phyloP scores from a whole-genome alignment of 768 basidiomycete genomes.

The Suillus cothurnatus region DNA sequence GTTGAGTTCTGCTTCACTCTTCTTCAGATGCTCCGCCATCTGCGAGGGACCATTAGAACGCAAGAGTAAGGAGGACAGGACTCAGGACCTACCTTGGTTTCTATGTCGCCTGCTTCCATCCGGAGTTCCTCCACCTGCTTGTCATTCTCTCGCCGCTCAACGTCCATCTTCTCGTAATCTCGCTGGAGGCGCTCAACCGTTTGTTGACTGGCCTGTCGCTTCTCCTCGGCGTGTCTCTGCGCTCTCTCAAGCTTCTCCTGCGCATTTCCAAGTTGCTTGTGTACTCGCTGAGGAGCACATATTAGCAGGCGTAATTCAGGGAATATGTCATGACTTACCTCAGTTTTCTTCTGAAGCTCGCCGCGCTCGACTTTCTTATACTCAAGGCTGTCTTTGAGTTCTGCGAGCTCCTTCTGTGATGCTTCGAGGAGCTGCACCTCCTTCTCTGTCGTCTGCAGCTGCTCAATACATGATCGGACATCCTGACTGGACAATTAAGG shows the following conservation, averaged over 20 bases:
- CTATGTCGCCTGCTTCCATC: slow-evolving; percentile 66
- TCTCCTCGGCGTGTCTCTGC: slow-evolving; percentile 79
- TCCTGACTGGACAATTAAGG: slow-evolving; percentile 47
- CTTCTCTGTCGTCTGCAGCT: slow-evolving; percentile 73
- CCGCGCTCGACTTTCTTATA: slow-evolving; percentile 75
- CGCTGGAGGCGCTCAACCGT: slow-evolving; percentile 75
- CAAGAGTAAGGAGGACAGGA: neutral
- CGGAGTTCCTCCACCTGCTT: slow-evolving; percentile 77
- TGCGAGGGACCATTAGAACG: slow-evolving; percentile 30
- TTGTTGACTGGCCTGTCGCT: slow-evolving; percentile 68
- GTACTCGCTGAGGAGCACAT: slow-evolving; percentile 58
- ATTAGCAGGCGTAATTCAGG: slow-evolving; percentile 4
- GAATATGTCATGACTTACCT: slow-evolving; percentile 45
- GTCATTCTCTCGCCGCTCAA: slow-evolving; percentile 77
- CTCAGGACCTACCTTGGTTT: slow-evolving; percentile 52
- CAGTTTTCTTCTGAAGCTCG: slow-evolving; percentile 65
- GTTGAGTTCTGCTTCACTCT: slow-evolving; percentile 77
- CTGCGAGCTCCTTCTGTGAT: slow-evolving; percentile 67
- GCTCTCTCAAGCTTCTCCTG: slow-evolving; percentile 81
- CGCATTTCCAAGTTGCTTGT: slow-evolving; percentile 79
- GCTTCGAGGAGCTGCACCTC: slow-evolving; percentile 64
- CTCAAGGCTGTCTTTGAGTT: slow-evolving; percentile 68
- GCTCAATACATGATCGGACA: slow-evolving; percentile 69
- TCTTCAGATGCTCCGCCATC: slow-evolving; percentile 77
- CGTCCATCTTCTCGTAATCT: slow-evolving; percentile 79